A percentile compares a stretch with the other conserved stretches of the same genome.
Evolutionary conservation across 1,284 basidiomycete species (phyloP).

Genomic region (Pseudozyma tsukubaensis): DNA sequence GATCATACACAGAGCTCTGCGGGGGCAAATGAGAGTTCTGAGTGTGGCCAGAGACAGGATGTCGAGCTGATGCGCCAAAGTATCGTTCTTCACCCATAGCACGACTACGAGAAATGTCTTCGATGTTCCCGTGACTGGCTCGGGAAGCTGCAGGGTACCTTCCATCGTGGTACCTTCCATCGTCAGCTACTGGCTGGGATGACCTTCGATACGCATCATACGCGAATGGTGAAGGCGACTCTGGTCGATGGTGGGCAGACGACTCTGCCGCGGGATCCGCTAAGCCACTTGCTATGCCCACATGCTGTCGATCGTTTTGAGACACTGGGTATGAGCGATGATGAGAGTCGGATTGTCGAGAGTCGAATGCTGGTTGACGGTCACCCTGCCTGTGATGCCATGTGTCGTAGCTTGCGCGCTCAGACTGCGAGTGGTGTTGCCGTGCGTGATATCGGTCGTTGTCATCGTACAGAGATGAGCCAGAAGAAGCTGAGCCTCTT

Average conservation of each 20-base stretch:
- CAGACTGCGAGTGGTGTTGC: background rate
- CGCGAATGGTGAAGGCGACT: slow-evolving; percentile 45
- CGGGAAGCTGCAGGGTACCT: background rate
- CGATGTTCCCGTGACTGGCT: slow-evolving; percentile 19
- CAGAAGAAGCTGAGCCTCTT: slow-evolving; percentile 5
- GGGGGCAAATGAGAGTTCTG: slow-evolving; percentile 1
- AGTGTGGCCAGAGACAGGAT: background rate
- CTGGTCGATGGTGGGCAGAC: slow-evolving; percentile 2
- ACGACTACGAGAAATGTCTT: slow-evolving; percentile 13
- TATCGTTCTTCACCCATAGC: slow-evolving; percentile 10
- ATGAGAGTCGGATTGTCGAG: too few relatives aligned
- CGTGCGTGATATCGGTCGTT: background rate
- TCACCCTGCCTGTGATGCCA: background rate
- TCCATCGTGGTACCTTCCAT: background rate
- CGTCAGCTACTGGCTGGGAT: slow-evolving; percentile 11
- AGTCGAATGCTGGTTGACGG: background rate
- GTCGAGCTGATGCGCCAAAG: background rate
- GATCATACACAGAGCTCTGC: slow-evolving; percentile 6
- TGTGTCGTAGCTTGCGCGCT: background rate
- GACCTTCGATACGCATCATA: slow-evolving; percentile 29
- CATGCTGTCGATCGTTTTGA: slow-evolving; percentile 6
- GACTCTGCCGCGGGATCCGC: background rate
- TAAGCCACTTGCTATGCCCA: background rate
- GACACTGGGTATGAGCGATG: background rate
- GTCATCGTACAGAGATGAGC: slow-evolving; percentile 1